Conservation (phyloP, 139 green algal genomes). For the Micractinium conductrix region DNA sequence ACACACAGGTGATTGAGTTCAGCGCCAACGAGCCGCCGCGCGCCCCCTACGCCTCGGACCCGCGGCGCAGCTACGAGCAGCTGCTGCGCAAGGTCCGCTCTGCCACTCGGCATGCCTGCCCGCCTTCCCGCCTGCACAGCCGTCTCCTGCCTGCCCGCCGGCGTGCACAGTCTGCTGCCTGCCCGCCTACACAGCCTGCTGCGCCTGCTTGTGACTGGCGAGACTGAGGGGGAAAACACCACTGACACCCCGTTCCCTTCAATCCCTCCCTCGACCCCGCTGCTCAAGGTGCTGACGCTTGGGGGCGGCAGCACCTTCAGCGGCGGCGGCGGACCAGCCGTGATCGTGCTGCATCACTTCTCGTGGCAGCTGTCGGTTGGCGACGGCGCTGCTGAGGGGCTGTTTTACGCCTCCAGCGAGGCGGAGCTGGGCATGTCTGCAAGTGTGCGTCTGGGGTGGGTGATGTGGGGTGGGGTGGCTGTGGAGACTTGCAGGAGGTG, state of each 20-base stretch:
- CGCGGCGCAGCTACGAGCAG: neutral
- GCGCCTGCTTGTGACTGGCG: too few species aligned
- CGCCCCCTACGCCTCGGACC: neutral
- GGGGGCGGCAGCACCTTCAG: neutral
- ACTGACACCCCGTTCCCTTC: too few species aligned
- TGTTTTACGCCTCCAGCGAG: constrained; percentile 1
- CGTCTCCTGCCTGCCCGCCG: too few species aligned
- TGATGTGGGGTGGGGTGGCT: neutral
- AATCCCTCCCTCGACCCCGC: too few species aligned
- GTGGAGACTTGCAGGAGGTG: neutral
- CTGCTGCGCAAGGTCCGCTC: neutral
- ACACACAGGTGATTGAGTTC: neutral
- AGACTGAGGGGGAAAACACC: too few species aligned
- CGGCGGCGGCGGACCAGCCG: neutral
- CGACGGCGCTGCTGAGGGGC: neutral
- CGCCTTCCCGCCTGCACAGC: too few species aligned
- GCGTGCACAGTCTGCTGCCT: too few species aligned
- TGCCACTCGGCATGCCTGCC: too few species aligned
- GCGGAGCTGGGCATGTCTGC: neutral
- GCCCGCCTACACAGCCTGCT: too few species aligned
- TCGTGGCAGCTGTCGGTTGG: neutral
- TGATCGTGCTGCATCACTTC: neutral
- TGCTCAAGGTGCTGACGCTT: too few species aligned
- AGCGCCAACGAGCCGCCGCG: neutral
- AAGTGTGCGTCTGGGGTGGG: neutral